Evolutionary conservation across 176 grass and related monocot genomes (phyloP), one percentile per base, ranked within the genome.

Genomic region (Puya raimondii): DNA sequence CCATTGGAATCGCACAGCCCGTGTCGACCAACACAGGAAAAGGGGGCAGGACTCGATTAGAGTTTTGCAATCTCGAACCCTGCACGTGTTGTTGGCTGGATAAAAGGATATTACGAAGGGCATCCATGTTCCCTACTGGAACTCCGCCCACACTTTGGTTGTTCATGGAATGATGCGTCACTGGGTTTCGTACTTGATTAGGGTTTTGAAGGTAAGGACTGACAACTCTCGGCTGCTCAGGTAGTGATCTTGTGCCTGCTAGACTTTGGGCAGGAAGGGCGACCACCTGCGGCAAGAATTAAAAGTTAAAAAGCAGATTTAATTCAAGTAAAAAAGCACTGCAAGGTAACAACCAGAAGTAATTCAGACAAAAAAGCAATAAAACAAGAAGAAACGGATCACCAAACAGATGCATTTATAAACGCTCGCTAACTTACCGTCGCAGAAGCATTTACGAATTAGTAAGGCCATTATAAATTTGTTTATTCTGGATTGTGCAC

Each of bases 181-280:
- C 49, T 23, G 9, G 76, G 21, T 70, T 73, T 1, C 51, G 66
- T 48, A 64, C 14, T 27, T 53, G 80, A 64, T 77, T 51, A 1
- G 66, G 9, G 26, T 49, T 75, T 25, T 69, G 72, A 20, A 48
- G 27, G 51, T 78, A 75, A 21, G 79, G 25, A 64, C 66, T 79
- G 27, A 12, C 58, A 72, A 65, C 85, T 85, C 73, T 76, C 66
- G 64, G 47, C 42, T 92, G 89, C 23, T 56, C 76, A 20, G 67
- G 23, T 4, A 72, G 52, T 11, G 64, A 23, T 25, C 42, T 76
- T 72, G 42, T 53, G 50, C 69, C 50, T 63, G 57, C 73, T 11
- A 56, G 49, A 23, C 67, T 68, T 69, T 56, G 42, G 16, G 69
- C 56, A 73, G 76, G 61, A 68, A 79, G 52, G 42, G 80, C 80